Evolutionary conservation across 345 rosid genomes (phyloP), one percentile per base, ranked within the genome.

Genomic region (Laguncularia racemosa): DNA sequence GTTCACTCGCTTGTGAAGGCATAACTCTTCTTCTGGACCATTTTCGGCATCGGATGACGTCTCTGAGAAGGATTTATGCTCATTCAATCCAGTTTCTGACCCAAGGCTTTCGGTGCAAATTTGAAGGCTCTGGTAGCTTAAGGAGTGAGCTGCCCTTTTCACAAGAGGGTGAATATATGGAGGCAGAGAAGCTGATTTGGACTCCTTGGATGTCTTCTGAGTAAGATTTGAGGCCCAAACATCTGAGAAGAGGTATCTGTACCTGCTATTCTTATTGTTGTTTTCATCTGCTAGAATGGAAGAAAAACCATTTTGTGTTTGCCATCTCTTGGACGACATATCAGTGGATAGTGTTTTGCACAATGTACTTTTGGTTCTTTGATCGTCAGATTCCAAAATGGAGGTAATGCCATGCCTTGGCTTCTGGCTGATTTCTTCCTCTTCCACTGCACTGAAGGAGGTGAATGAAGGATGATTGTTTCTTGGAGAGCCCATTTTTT

Each of bases 301-400:
- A 50, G 21, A 50, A 15, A 50, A 16, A 21, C 53, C 53, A 16
- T 50, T 50, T 13, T 50, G 53, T 19, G 53, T 11, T 21, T 9
- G 53, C 53, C 53, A 50, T 16, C 14, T 50, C 12, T 16, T 50
- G 53, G 53, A 50, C 2, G 53, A 50, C 53, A 50, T 16, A 21
- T 50, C 53, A 16, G 53, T 21, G 14, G 53, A 50, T 4, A 50
- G 21, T 12, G 53, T 50, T 17, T n/a, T 50, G 53, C 53, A 21
- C 40, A 33, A 33, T 33, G 40, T 33, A 33, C 40, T 33, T 33
- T 33, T 33, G 40, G 40, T 33, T 33, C 40, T 33, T 33, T 10
- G 40, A 7, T 33, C 9, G 7, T 33, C 40, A 33, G 40, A 33
- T 7, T 33, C 40, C 40, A 33, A 33, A 33, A 33, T 33, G 6